Evolutionary conservation across 805 yeast genomes (phyloP).

Genomic region (Saturnispora mendoncae): DNA sequence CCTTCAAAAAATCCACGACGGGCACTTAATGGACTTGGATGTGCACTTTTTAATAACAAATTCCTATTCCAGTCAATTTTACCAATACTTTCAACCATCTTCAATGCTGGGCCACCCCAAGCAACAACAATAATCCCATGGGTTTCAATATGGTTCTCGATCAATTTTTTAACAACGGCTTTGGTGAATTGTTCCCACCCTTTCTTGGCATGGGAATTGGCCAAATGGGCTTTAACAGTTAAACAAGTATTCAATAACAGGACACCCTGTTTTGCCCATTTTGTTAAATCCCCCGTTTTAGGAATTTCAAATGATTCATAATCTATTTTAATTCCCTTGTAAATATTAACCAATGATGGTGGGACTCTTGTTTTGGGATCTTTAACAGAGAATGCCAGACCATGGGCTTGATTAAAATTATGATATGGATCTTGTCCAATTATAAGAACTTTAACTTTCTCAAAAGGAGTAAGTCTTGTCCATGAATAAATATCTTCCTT

Average conservation of each 20-base stretch:
- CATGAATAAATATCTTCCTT: slow-evolving; percentile 74
- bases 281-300: slow-evolving; percentile 55
- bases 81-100: slow-evolving; percentile 26
- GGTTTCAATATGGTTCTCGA: slow-evolving; percentile 37
- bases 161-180: slow-evolving; percentile 47
- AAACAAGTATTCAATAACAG: slow-evolving; percentile 77
- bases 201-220: slow-evolving; percentile 80
- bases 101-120: slow-evolving; percentile 40
- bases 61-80: slow-evolving; percentile 29
- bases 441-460: slow-evolving; percentile 64
- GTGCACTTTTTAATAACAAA: slow-evolving; percentile 63
- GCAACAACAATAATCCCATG: slow-evolving; percentile 67
- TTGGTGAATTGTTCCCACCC: slow-evolving; percentile 95
- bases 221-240: slow-evolving; percentile 87
- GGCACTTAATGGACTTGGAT: slow-evolving; percentile 94
- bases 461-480: slow-evolving; percentile 77
- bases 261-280: slow-evolving; percentile 87
- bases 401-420: slow-evolving; percentile 89
- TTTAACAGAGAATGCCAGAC: slow-evolving; percentile 85
- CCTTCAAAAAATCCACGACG: slow-evolving; percentile 76
- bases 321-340: slow-evolving; percentile 58
- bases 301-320: slow-evolving; percentile 66
- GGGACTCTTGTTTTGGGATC: slow-evolving; percentile 79
- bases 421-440: slow-evolving; percentile 98
- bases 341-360: slow-evolving; percentile 79